Base-by-base conservation (phyloP, 2,329 filamentous ascomycete species). In the Berkeleyomyces basicola region DNA sequence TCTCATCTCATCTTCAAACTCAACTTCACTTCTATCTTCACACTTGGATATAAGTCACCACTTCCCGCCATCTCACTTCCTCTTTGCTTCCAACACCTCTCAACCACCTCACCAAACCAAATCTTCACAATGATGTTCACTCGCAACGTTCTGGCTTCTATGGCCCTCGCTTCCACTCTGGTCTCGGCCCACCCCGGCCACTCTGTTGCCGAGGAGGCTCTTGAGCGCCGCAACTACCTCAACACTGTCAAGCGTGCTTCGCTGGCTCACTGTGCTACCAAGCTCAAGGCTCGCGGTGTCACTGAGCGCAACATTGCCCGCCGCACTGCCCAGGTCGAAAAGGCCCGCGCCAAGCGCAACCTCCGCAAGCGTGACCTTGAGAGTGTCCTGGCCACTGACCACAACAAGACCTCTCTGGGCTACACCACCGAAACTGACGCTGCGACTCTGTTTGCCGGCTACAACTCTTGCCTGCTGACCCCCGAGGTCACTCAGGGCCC, bases 401-500 rank as follows among this genome's bases (percentile, higher is more conserved):
- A 77, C 66, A 70, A 71, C 63, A 71, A 72, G 37, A 72, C 72
- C 9, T 66, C 67, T 3, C 58, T 68, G 2, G 67, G 66, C 3
- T 74, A 74, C 65, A 70, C 69, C 16, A 53, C 67, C 14, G 64
- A 69, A 63, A 68, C 70, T 1, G 68, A 70, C 16, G 67, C 69
- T 5, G 61, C 67, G 36, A 70, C 64, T 63, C 65, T 75, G 4
- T 75, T 75, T 65, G 68, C 68, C 3, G 70, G 70, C 47, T 73
- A 73, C 64, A 70, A 69, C 23, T 74, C 73, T n/a, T 81, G 79
- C 63, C 72, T 79, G 10, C 71, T 81, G 39, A 75, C 73, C 3
- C 77, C 77, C 0, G 78, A 80, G 66, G 76, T 77, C 14, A 80
- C 77, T 2, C 71, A 79, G 67, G 78, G 78, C 2, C 78, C 79